Conservation (phyloP, 2,329 filamentous ascomycete genomes). For the Coleophoma eucalyptorum region DNA sequence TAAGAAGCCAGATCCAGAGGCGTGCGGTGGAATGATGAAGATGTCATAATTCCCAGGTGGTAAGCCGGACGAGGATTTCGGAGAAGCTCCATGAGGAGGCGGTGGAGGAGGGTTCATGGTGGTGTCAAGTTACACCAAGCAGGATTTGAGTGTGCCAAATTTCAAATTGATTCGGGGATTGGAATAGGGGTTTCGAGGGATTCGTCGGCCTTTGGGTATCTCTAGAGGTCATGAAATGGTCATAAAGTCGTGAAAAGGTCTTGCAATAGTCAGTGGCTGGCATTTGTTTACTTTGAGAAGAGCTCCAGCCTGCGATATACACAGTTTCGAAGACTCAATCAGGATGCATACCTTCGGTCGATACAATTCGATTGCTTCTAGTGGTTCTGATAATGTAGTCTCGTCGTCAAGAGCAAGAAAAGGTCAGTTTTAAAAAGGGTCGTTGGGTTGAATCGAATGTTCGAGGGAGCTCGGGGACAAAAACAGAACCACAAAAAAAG, state of each 20-base stretch:
- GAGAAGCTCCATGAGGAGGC: conserved; percentile 78
- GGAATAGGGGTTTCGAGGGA: neutral
- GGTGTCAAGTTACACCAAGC: neutral
- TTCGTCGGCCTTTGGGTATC: conserved; percentile 11
- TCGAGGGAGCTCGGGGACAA: too few species aligned
- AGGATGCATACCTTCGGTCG: too few species aligned
- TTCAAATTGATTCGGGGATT: neutral
- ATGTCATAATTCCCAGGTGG: conserved; percentile 94
- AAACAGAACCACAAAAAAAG: too few species aligned
- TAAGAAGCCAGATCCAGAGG: conserved; percentile 82
- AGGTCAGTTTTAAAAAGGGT: too few species aligned
- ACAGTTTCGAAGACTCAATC: neutral
- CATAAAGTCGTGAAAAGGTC: conserved; percentile 20
- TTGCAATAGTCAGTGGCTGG: neutral
- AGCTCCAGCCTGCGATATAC: neutral
- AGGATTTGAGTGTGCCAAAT: neutral
- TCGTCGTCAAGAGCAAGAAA: too few species aligned
- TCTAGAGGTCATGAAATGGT: conserved; percentile 12
- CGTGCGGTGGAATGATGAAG: conserved; percentile 92
- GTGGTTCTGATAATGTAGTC: too few species aligned
- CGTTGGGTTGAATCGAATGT: too few species aligned
- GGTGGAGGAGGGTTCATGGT: conserved; percentile 56
- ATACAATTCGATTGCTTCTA: too few species aligned
- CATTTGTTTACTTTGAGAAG: conserved; percentile 4
- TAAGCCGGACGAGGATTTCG: conserved; percentile 64